These are phyloP conservation scores for Eutrema heterophyllum DNA, from an alignment of 345 rosid species.

Conservation along the genomic window DNA sequence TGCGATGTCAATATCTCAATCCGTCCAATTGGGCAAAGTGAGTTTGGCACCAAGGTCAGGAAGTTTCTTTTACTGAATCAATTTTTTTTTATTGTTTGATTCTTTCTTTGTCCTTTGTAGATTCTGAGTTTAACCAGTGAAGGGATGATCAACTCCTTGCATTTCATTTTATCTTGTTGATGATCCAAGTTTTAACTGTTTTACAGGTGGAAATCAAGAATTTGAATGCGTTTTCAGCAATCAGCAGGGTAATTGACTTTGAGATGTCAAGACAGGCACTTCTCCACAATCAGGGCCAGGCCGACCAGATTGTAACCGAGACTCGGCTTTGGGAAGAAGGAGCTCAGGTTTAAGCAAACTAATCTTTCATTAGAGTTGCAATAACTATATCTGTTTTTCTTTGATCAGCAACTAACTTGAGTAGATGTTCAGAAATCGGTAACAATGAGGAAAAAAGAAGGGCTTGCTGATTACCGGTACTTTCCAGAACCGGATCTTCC, in stretches of 20 bases:
- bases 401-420: constrained; percentile 3
- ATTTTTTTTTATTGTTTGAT: background rate
- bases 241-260: constrained; percentile 83
- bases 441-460: constrained; percentile 96
- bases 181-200: background rate
- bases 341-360: too few relatives aligned
- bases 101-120: background rate
- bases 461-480: constrained; percentile 88
- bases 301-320: constrained; percentile 73
- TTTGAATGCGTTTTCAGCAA: constrained; percentile 80
- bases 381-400: too few relatives aligned
- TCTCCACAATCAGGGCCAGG: constrained; percentile 62
- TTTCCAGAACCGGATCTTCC: constrained; percentile 98
- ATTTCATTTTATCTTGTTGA: background rate
- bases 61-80: constrained; percentile 7
- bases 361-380: too few relatives aligned
- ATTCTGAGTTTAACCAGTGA: background rate
- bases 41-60: constrained; percentile 88
- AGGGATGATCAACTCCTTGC: background rate
- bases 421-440: constrained; percentile 62
- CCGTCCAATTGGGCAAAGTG: constrained; percentile 69
- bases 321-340: constrained; percentile 98
- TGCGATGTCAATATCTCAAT: constrained; percentile 96
- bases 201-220: constrained; percentile 92
- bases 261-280: constrained; percentile 79